Evolutionary conservation across 129 eudicot genomes (phyloP), one percentile per base, ranked within the genome.

Genomic region (Tanacetum coccineum): DNA sequence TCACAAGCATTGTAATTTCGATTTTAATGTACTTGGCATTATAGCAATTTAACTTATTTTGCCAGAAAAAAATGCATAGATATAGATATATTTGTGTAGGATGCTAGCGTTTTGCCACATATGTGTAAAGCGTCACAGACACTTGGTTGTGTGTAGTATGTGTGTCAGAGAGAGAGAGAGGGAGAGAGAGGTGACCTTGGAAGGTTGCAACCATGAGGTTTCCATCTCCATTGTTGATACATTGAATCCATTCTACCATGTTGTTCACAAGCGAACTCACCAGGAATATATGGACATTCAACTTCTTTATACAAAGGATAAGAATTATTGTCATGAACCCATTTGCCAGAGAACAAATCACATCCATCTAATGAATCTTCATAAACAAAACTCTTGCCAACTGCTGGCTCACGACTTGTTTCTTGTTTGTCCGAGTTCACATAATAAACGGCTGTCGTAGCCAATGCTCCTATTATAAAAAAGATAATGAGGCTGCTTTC

Each of bases 151-250:
- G n/a, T n/a, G n/a, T n/a, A n/a, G n/a, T n/a, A n/a, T n/a, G n/a
- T n/a, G n/a, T n/a, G n/a, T n/a, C n/a, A n/a, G 39, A 30, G 39
- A 30, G 39, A 30, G 7, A 4, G 28, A 60, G 70, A 21, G 71
- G 28, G 30, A 36, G 14, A 11, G 40, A 85, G n/a, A n/a, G n/a
- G n/a, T n/a, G n/a, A n/a, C 93, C 88, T 82, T 53, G 88, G 88
- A 59, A 86, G 81, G 61, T 75, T 78, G 66, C 93, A 86, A 14
- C 44, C 74, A 66, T 83, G 79, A 57, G 93, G 93, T 39, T 86
- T 82, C 93, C 93, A 86, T 66, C 88, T 72, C 93, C 93, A 86
- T 48, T 86, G 73, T 53, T 78, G 93, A 76, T 80, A 86, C 20
- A 26, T 57, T 15, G 46, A 54, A 63, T 86, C 86, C 47, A 49